phyloP scores from a whole-genome alignment of 2,329 filamentous ascomycete genomes.

The Epichloe glyceriae region DNA sequence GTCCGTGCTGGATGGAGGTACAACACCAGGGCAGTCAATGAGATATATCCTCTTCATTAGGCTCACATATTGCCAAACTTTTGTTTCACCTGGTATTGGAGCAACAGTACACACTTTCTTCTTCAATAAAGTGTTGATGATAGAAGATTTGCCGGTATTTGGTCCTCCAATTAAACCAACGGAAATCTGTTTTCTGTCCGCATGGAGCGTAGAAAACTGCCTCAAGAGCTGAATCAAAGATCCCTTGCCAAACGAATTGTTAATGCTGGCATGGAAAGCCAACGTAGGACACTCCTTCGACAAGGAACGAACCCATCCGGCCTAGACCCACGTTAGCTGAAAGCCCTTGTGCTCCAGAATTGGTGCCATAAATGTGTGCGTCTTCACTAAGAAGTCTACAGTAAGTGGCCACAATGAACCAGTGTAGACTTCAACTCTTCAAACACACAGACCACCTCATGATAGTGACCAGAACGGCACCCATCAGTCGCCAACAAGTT shows the following conservation, averaged over 20 bases:
- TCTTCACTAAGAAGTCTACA: conserved; percentile 97
- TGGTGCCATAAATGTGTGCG: conserved; percentile 50
- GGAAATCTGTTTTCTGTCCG: conserved; percentile 84
- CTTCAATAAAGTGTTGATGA: conserved; percentile 90
- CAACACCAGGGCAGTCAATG: conserved; percentile 94
- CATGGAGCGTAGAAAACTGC: conserved; percentile 84
- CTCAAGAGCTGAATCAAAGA: conserved; percentile 82
- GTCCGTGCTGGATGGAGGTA: conserved; percentile 76
- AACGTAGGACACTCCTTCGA: conserved; percentile 89
- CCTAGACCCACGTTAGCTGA: conserved; percentile 38
- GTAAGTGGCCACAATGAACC: conserved; percentile 41
- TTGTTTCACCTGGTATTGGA: conserved; percentile 91
- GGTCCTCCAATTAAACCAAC: conserved; percentile 70
- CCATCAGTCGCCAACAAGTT: conserved; percentile 46
- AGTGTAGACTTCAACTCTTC: conserved; percentile 92
- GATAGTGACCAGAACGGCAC: conserved; percentile 83
- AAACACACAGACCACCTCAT: conserved; percentile 68
- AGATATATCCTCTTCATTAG: conserved; percentile 83
- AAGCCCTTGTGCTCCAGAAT: not conserved
- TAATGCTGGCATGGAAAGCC: conserved; percentile 89
- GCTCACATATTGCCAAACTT: conserved; percentile 96
- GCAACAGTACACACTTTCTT: conserved; percentile 92
- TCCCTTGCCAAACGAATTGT: conserved; percentile 93
- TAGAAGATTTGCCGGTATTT: conserved; percentile 90
- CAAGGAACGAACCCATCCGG: conserved; percentile 78